A percentile compares a stretch with the other conserved stretches of the same genome.
Conservation (phyloP, 331 rosid species). For the Phaseolus coccineus region DNA sequence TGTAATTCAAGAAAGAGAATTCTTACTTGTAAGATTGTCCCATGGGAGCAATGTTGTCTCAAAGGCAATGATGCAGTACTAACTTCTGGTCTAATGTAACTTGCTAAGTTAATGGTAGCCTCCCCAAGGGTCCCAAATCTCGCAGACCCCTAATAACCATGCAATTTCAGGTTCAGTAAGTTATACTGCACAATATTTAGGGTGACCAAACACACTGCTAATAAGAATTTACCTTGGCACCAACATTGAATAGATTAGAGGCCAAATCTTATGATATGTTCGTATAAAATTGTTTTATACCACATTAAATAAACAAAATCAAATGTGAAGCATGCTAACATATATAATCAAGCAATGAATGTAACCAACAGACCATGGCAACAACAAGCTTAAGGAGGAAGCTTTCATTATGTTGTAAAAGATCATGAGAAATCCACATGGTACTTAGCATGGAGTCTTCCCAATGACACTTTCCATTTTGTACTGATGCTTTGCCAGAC, state of each 20-base stretch:
- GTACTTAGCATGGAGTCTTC: constrained; percentile 46
- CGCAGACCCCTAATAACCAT: constrained; percentile 44
- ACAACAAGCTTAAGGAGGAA: constrained; percentile 47
- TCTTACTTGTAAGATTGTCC: constrained; percentile 49
- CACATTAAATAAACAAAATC: neutral
- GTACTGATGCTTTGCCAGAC: constrained; percentile 41
- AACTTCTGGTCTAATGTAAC: constrained; percentile 33
- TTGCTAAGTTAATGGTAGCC: constrained; percentile 51
- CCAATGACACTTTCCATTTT: constrained; percentile 52
- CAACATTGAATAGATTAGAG: too few relatives aligned
- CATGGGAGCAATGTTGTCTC: constrained; percentile 44
- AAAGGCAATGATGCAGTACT: constrained; percentile 45
- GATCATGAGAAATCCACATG: constrained; percentile 45
- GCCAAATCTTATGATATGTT: too few relatives aligned
- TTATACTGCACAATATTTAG: neutral
- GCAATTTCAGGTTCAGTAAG: constrained; percentile 2
- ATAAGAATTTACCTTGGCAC: too few relatives aligned
- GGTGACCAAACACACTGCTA: too few relatives aligned
- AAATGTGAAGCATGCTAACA: neutral
- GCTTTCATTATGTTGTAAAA: constrained; percentile 30
- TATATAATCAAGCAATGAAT: constrained; percentile 13
- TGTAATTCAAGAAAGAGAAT: neutral
- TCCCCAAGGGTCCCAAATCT: constrained; percentile 58
- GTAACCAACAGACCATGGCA: constrained; percentile 46
- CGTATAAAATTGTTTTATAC: too few relatives aligned